Evolutionary conservation across 2,329 filamentous ascomycete species (phyloP), one percentile per base, ranked within the genome.

Genomic region (Fusarium temperatum): DNA sequence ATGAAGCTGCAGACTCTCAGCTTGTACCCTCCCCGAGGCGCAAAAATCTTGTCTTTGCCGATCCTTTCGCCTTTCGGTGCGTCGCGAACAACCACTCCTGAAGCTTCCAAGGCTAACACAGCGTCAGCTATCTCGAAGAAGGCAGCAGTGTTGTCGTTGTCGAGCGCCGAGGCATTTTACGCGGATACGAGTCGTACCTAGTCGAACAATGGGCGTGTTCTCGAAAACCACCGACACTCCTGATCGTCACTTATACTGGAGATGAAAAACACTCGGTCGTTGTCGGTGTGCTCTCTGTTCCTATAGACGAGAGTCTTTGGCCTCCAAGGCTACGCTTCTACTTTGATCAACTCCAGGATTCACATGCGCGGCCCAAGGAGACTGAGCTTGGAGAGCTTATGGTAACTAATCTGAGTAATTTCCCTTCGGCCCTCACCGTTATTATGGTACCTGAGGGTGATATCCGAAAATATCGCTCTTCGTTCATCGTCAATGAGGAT

Each of bases 141-240:
- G 96, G 98, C 74, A 86, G 91, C 3, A 90, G 89, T 10, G 95
- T 94, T 8, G 87, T 87, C 7, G 90, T 98, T 13, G 86, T 98
- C 73, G 90, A 95, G 76, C 91, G 92, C 60, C 90, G 90, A 63
- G 87, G 88, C 56, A 85, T 89, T 56, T 87, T 99, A 11, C 85
- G 89, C 69, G 96, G 96, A 74, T 98, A 98, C 83, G 95, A 98
- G 82, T 87, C 96, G 70, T 98, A 98, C 82, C 85, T 98, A 22
- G 94, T 98, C 74, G 96, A 98, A 82, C 96, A 99, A 86, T 99
- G 96, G 96, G 94, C 94, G 11, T 98, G 95, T 82, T 98, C 96
- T 18, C 91, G 96, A 59, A 89, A 91, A 64, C 94, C 97, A 71
- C 96, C 96, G 2, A 98, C 96, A 22, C 93, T 97, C 73, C 90